phyloP scores from a whole-genome alignment of 192 early-diverging fungal species.

The Paraglomus occultum region DNA sequence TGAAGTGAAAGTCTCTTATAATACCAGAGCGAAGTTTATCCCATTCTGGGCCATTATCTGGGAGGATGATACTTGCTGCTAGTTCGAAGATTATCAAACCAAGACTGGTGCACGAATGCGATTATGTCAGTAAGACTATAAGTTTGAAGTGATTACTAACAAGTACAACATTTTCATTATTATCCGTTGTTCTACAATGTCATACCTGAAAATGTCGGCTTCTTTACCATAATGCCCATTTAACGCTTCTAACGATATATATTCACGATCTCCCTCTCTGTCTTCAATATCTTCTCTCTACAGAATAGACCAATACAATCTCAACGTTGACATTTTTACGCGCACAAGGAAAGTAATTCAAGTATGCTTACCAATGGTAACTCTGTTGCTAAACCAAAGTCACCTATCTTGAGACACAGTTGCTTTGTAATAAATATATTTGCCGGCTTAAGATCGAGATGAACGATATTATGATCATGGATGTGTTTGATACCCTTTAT shows the following conservation, averaged over 20 bases:
- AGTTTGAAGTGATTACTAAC: not conserved
- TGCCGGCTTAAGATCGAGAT: slow-evolving; percentile 88
- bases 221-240: slow-evolving; percentile 65
- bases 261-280: slow-evolving; percentile 89
- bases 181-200: not conserved
- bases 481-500: slow-evolving; percentile 68
- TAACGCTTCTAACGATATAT: slow-evolving; percentile 89
- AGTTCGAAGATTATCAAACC: slow-evolving; percentile 91
- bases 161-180: not conserved
- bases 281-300: slow-evolving; percentile 42
- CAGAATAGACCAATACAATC: slow-evolving; percentile 30
- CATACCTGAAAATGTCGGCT: slow-evolving; percentile 84
- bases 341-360: slow-evolving; percentile 15
- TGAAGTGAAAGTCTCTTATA: slow-evolving; percentile 40
- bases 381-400: slow-evolving; percentile 82
- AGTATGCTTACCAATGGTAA: slow-evolving; percentile 53
- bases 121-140: slow-evolving; percentile 5
- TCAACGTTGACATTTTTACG: not conserved
- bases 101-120: slow-evolving; percentile 51
- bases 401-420: slow-evolving; percentile 78
- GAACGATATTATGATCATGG: slow-evolving; percentile 69
- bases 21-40: slow-evolving; percentile 77
- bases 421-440: slow-evolving; percentile 75
- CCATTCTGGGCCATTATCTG: slow-evolving; percentile 88
- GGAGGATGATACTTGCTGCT: slow-evolving; percentile 77